These are phyloP conservation scores for Elsinoe perseae DNA, from an alignment of 2,329 filamentous ascomycete species.

Conservation along the genomic window DNA sequence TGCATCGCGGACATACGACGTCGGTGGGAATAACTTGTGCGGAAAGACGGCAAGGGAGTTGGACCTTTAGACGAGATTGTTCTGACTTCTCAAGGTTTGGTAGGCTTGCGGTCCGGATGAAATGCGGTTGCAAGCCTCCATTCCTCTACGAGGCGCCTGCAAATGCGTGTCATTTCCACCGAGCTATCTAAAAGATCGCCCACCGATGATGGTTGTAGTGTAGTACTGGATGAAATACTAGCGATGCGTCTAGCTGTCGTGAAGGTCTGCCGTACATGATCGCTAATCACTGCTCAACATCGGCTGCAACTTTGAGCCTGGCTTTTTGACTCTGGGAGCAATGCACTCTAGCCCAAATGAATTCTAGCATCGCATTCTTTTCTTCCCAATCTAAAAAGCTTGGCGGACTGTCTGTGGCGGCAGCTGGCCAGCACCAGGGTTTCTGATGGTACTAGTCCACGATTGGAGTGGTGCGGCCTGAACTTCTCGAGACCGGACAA, in stretches of 20 bases:
- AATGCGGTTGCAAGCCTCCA: background rate
- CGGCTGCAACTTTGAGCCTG: background rate
- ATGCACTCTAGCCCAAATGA: conserved; percentile 6
- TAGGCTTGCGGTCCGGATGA: conserved; percentile 3
- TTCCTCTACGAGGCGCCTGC: background rate
- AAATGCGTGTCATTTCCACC: conserved; percentile 3
- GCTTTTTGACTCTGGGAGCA: background rate
- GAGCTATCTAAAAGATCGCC: background rate
- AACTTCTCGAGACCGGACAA: conserved; percentile 3
- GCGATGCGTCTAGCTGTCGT: background rate
- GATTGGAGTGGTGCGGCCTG: conserved; percentile 13
- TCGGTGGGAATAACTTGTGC: conserved; percentile 14
- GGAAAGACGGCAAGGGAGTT: conserved; percentile 6
- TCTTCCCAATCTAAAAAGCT: background rate
- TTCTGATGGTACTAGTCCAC: background rate
- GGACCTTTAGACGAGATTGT: background rate
- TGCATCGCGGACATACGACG: conserved; percentile 11
- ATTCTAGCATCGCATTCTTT: background rate
- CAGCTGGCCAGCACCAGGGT: conserved; percentile 2
- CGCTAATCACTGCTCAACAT: background rate
- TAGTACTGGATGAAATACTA: conserved; percentile 1
- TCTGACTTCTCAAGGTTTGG: background rate
- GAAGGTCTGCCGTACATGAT: background rate
- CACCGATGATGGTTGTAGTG: background rate
- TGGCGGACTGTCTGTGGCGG: conserved; percentile 8